These are phyloP conservation scores for Aureobasidium subglaciale DNA, from an alignment of 2,329 filamentous ascomycete species.

Conservation along the genomic window DNA sequence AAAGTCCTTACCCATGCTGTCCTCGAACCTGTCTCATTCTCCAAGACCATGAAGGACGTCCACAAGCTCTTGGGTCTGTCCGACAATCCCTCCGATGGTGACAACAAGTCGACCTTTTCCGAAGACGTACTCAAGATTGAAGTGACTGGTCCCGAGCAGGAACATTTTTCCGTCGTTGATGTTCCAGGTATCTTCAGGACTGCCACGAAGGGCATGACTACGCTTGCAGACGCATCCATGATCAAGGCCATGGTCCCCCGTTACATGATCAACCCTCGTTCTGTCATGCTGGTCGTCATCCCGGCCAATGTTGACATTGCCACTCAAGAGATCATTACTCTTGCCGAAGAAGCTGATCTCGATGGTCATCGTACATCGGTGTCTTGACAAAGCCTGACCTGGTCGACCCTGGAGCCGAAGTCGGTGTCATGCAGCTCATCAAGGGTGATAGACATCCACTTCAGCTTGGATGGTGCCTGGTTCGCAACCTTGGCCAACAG, in stretches of 20 bases:
- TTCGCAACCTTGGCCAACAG: conserved; percentile 27
- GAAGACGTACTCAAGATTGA: conserved; percentile 26
- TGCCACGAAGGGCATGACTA: conserved; percentile 28
- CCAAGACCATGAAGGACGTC: conserved; percentile 21
- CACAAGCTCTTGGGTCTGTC: conserved; percentile 22
- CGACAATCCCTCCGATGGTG: neutral
- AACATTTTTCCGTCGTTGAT: conserved; percentile 27
- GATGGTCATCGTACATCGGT: conserved; percentile 29
- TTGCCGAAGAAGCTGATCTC: conserved; percentile 32
- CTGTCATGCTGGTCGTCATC: conserved; percentile 39
- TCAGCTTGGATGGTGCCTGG: conserved; percentile 28
- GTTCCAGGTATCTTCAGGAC: conserved; percentile 29
- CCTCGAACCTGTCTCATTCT: conserved; percentile 20
- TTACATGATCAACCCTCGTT: conserved; percentile 35
- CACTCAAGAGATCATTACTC: conserved; percentile 40
- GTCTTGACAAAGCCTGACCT: conserved; percentile 34
- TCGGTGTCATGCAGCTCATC: conserved; percentile 22
- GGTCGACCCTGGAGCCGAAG: conserved; percentile 25
- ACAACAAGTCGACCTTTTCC: conserved; percentile 22
- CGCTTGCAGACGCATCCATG: conserved; percentile 31
- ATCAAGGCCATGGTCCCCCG: conserved; percentile 33
- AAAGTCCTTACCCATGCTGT: conserved; percentile 18
- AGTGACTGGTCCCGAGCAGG: conserved; percentile 23
- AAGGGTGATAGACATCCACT: conserved; percentile 23
- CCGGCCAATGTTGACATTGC: conserved; percentile 39